Evolutionary conservation across 805 yeast genomes (phyloP), one percentile per base, ranked within the genome.

Genomic region (Zygotorulaspora chibaensis): DNA sequence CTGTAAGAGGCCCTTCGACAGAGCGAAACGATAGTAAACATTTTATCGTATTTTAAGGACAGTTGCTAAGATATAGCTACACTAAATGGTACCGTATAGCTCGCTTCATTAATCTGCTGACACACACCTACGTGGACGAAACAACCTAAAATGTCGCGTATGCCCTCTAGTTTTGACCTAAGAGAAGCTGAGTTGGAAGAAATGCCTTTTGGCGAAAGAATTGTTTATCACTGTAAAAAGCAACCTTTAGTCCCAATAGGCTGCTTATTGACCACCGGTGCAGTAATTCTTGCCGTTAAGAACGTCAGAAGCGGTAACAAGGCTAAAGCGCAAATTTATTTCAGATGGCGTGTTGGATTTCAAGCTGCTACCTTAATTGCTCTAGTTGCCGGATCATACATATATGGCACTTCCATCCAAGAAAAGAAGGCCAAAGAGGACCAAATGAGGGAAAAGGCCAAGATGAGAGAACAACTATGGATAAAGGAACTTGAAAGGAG

Each of bases 231-330:
- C 55, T 80, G 86, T 50, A 85, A 82, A 60, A 84, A 88, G 65
- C 96, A 90, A 61, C 97, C 97, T 1, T 68, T 86, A 9, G 96
- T 90, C 1, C 96, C 97, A 1, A 45, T 88, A 5, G 96, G 96
- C 1, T 74, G 86, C 12, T 59, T 84, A 3, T 79, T 84, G 38
- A 90, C 97, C 2, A 77, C 85, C 8, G 86, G 82, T 2, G 96
- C 96, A 0, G 87, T 90, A 27, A 68, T 76, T 0, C 69, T 89
- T 53, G 95, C 96, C 2, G 89, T 88, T 2, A 75, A 77, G 53
- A 85, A 90, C 18, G 72, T 89, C 50, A 76, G 83, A 55, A 70
- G 72, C 26, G 96, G 96, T 20, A 80, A 87, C 55, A 76, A 81
- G 50, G 70, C 72, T 36, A 80, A 79, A 44, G 95, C 96, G 0